phyloP scores from a whole-genome alignment of 345 rosid species.

The Toxicodendron radicans region DNA sequence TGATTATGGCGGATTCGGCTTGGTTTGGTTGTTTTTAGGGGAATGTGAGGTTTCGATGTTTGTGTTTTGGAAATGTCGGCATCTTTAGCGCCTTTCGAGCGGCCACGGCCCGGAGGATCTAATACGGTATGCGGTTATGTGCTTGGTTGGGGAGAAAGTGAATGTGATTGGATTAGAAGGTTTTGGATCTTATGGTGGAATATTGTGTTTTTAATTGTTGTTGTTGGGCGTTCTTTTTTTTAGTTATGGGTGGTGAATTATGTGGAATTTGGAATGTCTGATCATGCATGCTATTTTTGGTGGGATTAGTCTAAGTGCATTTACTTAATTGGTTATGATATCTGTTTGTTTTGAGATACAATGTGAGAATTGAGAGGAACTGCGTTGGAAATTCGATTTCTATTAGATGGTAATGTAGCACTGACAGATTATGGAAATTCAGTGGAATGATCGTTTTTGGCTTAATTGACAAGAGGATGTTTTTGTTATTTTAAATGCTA shows the following conservation, averaged over 20 bases:
- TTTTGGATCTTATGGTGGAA: conserved; percentile 12
- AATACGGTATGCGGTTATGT: conserved; percentile 60
- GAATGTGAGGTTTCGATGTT: conserved; percentile 23
- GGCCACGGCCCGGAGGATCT: conserved; percentile 61
- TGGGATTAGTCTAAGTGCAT: not conserved
- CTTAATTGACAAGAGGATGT: not conserved
- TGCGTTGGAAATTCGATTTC: not conserved
- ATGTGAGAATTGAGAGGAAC: not conserved
- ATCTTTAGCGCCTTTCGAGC: conserved; percentile 83
- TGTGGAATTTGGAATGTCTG: not conserved
- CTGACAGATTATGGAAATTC: not conserved
- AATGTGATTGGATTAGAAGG: not conserved
- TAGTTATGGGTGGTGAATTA: not conserved
- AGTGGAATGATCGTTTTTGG: not conserved
- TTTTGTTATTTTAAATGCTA: not conserved
- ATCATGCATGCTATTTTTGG: conserved; percentile 1
- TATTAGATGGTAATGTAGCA: not conserved
- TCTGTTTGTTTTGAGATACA: conserved; percentile 5
- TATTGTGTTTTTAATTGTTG: not conserved
- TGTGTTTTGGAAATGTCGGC: conserved; percentile 61
- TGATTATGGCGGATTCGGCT: conserved; percentile 9
- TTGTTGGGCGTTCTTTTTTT: not conserved
- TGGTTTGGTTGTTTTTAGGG: not conserved
- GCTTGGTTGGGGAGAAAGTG: conserved; percentile 14
- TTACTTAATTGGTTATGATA: not conserved